A percentile compares a stretch with the other conserved stretches of the same genome.
Conservation (phyloP, 2,329 filamentous ascomycete genomes). For the Delphinella strobiligena region DNA sequence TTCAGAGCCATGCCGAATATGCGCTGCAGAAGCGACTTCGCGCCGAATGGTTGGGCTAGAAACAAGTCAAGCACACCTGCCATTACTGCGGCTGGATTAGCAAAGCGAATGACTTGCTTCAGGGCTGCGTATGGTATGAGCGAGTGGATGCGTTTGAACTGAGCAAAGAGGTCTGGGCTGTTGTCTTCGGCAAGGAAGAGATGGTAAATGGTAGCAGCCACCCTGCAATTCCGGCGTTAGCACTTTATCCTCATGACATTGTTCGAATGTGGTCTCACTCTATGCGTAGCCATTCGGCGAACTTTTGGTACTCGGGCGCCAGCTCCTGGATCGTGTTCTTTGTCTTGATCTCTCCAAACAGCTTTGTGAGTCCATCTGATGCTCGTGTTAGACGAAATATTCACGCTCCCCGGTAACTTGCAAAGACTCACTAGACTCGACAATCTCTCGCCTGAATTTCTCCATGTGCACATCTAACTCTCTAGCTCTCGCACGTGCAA, state of each 20-base stretch:
- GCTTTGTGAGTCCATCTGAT: constrained; percentile 73
- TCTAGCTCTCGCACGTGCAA: constrained; percentile 76
- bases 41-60: constrained; percentile 85
- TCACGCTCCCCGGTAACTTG: neutral
- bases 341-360: constrained; percentile 86
- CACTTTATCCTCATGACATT: neutral
- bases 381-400: constrained; percentile 33
- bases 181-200: constrained; percentile 97
- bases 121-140: constrained; percentile 84
- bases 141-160: constrained; percentile 87
- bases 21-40: constrained; percentile 79
- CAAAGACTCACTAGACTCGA: constrained; percentile 49
- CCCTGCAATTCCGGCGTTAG: constrained; percentile 28
- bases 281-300: constrained; percentile 95
- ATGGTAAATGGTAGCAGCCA: constrained; percentile 93
- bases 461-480: constrained; percentile 99
- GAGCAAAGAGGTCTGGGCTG: constrained; percentile 88
- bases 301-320: constrained; percentile 92
- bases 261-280: constrained; percentile 38
- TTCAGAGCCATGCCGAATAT: constrained; percentile 88
- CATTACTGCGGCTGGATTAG: constrained; percentile 95
- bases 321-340: constrained; percentile 81
- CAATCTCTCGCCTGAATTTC: constrained; percentile 54
- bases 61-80: constrained; percentile 90
- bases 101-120: constrained; percentile 94